Evolutionary conservation across 352 stramenopile genomes (phyloP).

Genomic region (Pythium oligandrum): DNA sequence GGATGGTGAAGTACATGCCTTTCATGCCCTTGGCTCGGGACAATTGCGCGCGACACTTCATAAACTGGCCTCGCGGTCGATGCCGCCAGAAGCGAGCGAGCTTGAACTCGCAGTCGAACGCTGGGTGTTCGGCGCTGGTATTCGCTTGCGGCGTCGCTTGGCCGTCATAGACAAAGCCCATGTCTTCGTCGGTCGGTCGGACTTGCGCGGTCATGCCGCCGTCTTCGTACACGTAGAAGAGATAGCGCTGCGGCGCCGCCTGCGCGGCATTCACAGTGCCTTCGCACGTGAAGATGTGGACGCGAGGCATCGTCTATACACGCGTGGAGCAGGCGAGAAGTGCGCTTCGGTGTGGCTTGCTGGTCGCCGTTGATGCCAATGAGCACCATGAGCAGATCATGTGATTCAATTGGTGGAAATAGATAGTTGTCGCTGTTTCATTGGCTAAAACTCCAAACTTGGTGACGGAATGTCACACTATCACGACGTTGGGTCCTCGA

Average conservation of each 20-base stretch:
- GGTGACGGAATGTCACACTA: no score
- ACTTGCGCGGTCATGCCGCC: constrained; percentile 3
- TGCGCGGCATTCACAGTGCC: constrained; percentile 10
- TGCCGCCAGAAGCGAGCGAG: constrained; percentile 14
- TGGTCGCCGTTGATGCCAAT: no score
- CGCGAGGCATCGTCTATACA: neutral
- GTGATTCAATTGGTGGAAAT: no score
- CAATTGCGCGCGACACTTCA: constrained; percentile 10
- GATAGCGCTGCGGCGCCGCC: constrained; percentile 5
- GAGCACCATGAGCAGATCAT: no score
- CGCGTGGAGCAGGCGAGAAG: no score
- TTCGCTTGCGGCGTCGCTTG: neutral
- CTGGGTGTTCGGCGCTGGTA: neutral
- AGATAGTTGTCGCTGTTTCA: no score
- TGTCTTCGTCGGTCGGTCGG: neutral
- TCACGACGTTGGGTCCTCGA: no score
- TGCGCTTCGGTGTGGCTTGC: no score
- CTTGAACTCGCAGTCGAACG: constrained; percentile 17
- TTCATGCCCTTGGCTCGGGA: constrained; percentile 6
- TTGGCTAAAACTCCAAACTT: no score
- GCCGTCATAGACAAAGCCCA: constrained; percentile 13
- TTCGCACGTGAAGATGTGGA: constrained; percentile 6
- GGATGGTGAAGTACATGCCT: constrained; percentile 12
- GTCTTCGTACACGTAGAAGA: constrained; percentile 12
- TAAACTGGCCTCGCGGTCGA: constrained; percentile 12